These are phyloP conservation scores for Oldenlandia corymbosa DNA, from an alignment of 257 asterid genomes.

Conservation along the genomic window DNA sequence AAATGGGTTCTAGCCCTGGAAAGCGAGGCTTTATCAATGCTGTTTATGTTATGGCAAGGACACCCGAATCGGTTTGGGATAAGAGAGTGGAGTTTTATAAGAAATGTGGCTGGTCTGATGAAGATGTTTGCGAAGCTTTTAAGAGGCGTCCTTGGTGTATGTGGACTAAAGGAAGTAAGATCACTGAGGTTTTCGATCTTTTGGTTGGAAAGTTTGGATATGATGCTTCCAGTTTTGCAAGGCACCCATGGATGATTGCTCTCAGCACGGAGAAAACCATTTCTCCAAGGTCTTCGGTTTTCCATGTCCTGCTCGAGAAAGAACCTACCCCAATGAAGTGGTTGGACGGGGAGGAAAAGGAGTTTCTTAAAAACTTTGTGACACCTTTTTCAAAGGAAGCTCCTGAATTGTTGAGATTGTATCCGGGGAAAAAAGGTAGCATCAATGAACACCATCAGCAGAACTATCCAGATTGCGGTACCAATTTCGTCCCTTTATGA, in stretches of 20 bases:
- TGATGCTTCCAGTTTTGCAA: background rate
- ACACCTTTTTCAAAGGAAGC: conserved; percentile 7
- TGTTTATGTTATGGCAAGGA: background rate
- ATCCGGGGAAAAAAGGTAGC: background rate
- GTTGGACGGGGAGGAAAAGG: background rate
- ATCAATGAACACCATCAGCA: no score
- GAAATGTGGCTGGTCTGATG: conserved; percentile 5
- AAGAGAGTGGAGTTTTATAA: conserved; percentile 1
- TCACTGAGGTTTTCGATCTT: background rate
- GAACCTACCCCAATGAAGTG: background rate
- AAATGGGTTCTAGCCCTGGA: conserved; percentile 1
- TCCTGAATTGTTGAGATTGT: conserved; percentile 18
- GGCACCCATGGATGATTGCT: background rate
- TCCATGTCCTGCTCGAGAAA: conserved; percentile 20
- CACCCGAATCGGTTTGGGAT: background rate
- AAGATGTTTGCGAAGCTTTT: conserved; percentile 5
- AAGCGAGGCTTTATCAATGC: background rate
- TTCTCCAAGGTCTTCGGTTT: conserved; percentile 25
- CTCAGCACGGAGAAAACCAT: conserved; percentile 8
- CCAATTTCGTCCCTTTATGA: no score
- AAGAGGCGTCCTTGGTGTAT: conserved; percentile 5
- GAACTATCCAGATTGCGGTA: no score
- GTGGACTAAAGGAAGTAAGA: background rate
- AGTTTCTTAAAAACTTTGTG: conserved; percentile 19
- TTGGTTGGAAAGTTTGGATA: background rate